These are phyloP conservation scores for Panaeolus papilionaceus DNA, from an alignment of 768 basidiomycete species.

Conservation along the genomic window DNA sequence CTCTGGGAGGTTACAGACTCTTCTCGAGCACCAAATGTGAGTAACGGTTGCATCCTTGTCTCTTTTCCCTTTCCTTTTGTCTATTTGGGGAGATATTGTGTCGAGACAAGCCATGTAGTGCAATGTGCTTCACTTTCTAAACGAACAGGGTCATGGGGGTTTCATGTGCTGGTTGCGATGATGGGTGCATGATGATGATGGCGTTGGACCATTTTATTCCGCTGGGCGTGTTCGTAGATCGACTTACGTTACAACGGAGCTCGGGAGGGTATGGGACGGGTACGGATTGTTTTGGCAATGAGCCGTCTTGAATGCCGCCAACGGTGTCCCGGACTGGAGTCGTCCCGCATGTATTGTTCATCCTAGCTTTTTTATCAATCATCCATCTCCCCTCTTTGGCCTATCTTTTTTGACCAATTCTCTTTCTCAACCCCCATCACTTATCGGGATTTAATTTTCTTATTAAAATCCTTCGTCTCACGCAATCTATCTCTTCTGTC, in stretches of 20 bases:
- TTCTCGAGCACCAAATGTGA: conserved; percentile 6
- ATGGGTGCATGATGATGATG: conserved; percentile 5
- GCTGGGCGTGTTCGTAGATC: conserved; percentile 11
- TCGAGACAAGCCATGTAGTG: background rate
- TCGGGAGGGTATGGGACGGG: conserved; percentile 12
- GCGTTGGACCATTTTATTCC: conserved; percentile 3
- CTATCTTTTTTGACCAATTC: conserved; percentile 1
- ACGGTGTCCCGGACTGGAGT: conserved; percentile 7
- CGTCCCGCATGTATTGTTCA: conserved; percentile 12
- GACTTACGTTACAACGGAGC: conserved; percentile 3
- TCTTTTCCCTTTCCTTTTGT: background rate
- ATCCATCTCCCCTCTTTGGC: conserved; percentile 8
- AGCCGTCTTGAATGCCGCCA: conserved; percentile 12
- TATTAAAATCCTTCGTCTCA: conserved; percentile 13
- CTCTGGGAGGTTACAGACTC: conserved; percentile 5
- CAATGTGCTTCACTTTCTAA: background rate
- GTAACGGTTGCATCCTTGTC: background rate
- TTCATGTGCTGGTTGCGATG: background rate
- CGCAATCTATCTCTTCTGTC: conserved; percentile 1
- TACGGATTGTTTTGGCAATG: conserved; percentile 4
- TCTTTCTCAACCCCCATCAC: background rate
- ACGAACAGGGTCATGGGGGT: background rate
- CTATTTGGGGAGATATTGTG: background rate
- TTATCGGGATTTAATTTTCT: conserved; percentile 11
- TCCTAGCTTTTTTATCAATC: conserved; percentile 7